These are phyloP conservation scores for Aspergillus fijiensis DNA, from an alignment of 2,329 filamentous ascomycete species.

Conservation along the genomic window DNA sequence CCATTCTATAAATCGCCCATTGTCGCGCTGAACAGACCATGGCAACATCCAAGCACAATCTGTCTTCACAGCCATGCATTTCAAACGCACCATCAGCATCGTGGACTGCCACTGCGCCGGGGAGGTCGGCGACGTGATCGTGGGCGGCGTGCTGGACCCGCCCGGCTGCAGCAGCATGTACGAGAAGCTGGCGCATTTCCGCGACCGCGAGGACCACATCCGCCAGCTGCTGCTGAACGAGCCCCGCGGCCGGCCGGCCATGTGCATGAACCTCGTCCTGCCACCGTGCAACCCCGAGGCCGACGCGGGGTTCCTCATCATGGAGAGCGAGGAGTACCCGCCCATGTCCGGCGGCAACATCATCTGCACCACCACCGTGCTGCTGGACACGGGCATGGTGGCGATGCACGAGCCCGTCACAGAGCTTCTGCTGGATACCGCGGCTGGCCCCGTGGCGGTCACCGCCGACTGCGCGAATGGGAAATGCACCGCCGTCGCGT, in stretches of 20 bases:
- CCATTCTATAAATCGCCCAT: no score
- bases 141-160: slow-evolving; percentile 48
- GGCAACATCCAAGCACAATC: no score
- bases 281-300: slow-evolving; percentile 45
- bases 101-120: slow-evolving; percentile 26
- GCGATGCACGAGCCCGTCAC: slow-evolving; percentile 47
- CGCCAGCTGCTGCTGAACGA: slow-evolving; percentile 48
- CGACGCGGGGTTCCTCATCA: slow-evolving; percentile 47
- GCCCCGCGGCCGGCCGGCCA: slow-evolving; percentile 44
- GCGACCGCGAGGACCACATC: slow-evolving; percentile 38
- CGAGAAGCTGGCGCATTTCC: slow-evolving; percentile 48
- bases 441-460: slow-evolving; percentile 44
- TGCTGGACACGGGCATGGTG: slow-evolving; percentile 50
- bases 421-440: slow-evolving; percentile 43
- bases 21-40: no score
- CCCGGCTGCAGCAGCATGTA: slow-evolving; percentile 44
- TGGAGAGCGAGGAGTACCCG: slow-evolving; percentile 49
- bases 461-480: slow-evolving; percentile 44
- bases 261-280: slow-evolving; percentile 43
- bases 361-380: slow-evolving; percentile 45
- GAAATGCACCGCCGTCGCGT: slow-evolving; percentile 45
- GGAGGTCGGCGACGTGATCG: slow-evolving; percentile 50
- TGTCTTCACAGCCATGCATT: no score
- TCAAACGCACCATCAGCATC: slow-evolving; percentile 7
- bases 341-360: slow-evolving; percentile 49